Evolutionary conservation across 768 basidiomycete species (phyloP).

Genomic region (Rhodotorula taiwanensis): DNA sequence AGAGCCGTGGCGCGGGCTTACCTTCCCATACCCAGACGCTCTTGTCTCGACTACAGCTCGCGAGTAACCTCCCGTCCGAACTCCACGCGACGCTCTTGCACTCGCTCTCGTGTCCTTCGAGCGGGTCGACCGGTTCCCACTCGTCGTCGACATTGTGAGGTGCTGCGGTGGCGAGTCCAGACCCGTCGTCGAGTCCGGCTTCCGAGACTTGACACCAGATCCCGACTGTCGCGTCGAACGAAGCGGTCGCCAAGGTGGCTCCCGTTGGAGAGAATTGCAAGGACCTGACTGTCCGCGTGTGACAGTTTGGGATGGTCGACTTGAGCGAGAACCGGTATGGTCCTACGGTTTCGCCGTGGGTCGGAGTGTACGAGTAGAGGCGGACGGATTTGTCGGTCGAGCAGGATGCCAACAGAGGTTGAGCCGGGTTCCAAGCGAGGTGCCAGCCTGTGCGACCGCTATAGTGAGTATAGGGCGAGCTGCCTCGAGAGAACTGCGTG

Average conservation of each 20-base stretch:
- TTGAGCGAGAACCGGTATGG: constrained; percentile 37
- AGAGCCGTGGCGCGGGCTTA: constrained; percentile 7
- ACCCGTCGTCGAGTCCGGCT: constrained; percentile 39
- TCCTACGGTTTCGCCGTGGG: constrained; percentile 49
- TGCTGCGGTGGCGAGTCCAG: constrained; percentile 52
- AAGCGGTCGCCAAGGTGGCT: constrained; percentile 75
- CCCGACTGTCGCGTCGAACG: constrained; percentile 86
- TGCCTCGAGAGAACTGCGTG: too few relatives aligned
- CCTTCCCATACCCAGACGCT: constrained; percentile 99
- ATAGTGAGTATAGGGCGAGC: not conserved
- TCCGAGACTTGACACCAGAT: constrained; percentile 65
- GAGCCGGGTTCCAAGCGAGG: constrained; percentile 77
- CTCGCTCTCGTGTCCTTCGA: constrained; percentile 93
- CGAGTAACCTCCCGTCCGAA: constrained; percentile 67
- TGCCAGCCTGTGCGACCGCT: constrained; percentile 60
- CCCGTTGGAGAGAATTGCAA: constrained; percentile 88
- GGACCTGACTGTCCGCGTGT: constrained; percentile 76
- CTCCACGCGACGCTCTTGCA: constrained; percentile 89
- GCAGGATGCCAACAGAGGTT: constrained; percentile 79
- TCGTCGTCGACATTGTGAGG: too few relatives aligned
- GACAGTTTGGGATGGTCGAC: constrained; percentile 70
- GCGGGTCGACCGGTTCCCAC: constrained; percentile 59
- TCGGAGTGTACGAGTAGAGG: constrained; percentile 61
- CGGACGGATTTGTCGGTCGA: constrained; percentile 89
- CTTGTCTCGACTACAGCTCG: constrained; percentile 92